Evolutionary conservation across 75 land plant genomes (phyloP), one percentile per base, ranked within the genome.

Genomic region (Chamaecyparis obtusa): DNA sequence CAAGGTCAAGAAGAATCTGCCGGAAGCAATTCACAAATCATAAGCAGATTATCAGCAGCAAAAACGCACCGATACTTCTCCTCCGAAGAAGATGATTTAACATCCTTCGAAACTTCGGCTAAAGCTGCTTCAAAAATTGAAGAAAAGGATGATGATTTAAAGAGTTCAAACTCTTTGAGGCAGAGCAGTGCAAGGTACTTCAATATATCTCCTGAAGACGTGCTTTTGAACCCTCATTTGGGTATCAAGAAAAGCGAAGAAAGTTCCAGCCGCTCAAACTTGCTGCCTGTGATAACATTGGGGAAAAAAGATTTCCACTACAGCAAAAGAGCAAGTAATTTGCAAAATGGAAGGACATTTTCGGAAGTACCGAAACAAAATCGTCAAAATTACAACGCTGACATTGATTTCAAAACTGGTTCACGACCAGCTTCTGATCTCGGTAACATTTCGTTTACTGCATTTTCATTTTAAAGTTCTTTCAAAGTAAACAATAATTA

Each of bases 101-200:
- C 49, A 27, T 81, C 83, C 32, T 81, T 46, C 46, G 83, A 81
- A 27, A 32, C 30, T 46, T 81, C 51, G 9, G 43, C 46, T 24
- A 43, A 44, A 81, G 27, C 30, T n/a, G 17, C 32, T 46, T 27
- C 32, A 13, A 81, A 46, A 41, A 81, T 13, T 46, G 83, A 81
- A 46, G 48, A 81, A 27, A 14, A 1, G 2, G 83, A 81, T 2
- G 49, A 81, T 4, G 48, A 44, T 5, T 19, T 9, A 19, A 81
- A 81, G 14, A 43, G 49, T 46, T 81, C 32, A n/a, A 41, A 3
- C n/a, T 80, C 44, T 80, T 80, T 43, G 0, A 81, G 43, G 15
- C 83, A 81, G 83, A 44, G 83, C 83, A 81, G 83, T 44, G 83
- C 51, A 19, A 81, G 83, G 51, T 81, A 81, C 48, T 81, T 81